Base-by-base conservation (phyloP, 108 stramenopile species). In the Fragilariopsis cylindrus region DNA sequence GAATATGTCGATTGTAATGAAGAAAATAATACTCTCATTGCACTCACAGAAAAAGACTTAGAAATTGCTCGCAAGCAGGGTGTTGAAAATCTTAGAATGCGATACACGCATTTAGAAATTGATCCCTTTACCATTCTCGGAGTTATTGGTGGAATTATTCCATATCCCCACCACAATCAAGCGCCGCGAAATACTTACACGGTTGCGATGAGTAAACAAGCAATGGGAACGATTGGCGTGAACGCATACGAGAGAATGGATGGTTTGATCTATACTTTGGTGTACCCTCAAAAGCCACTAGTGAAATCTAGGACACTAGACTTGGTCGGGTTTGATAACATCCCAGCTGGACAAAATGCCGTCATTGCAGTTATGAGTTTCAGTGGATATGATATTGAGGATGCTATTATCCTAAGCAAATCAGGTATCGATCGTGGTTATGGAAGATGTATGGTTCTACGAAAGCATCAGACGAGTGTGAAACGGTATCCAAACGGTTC, bases 1-100 rank as follows among this genome's bases (percentile, higher is more conserved):
- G 99, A 99, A 76, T 99, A 99, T 81, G 94, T 99, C 41, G 99
- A 99, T 72, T 98, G 98, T 42, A 98, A 99, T 72, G 99, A 99
- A 82, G 97, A 97, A 77, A 98, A 99, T 82, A 99, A 98, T 70
- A 98, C 97, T 21, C 76, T 98, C 72, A 96, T 99, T 69, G 97
- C 96, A 4, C 90, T 98, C 21, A 87, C 91, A 0, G 97, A 98
- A 84, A 76, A 68, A 16, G 95, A 98, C 57, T 82, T 98, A 62
- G 90, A 88, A 72, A 74, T 85, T 39, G 88, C 91, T 12, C 68
- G 83, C 45, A 80, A 82, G 67, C 81, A 88, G 40, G 79, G 84
- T 15, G 70, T 71, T 12, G 75, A 85, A 43, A 83, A 78, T 58
- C 69, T 77, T 8, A 53, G 77, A 73, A 92, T 90, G 90, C 67